phyloP scores from a whole-genome alignment of 169 alveolate species.

The Plasmodium gonderi region DNA sequence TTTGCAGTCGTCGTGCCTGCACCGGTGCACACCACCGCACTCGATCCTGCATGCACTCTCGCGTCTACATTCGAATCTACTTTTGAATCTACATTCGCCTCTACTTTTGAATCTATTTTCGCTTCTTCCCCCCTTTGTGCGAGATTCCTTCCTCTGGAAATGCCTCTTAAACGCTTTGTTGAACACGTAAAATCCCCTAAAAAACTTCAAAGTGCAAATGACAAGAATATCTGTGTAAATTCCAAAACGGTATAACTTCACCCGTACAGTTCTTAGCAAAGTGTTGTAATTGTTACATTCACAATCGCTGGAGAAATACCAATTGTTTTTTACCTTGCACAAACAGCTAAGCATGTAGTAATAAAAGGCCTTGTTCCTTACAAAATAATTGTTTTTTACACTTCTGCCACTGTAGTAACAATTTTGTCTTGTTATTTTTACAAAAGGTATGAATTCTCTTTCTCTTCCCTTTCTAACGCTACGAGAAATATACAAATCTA shows the following conservation, averaged over 20 bases:
- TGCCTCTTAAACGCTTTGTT: background rate
- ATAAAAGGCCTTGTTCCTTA: background rate
- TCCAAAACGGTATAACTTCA: background rate
- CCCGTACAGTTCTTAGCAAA: background rate
- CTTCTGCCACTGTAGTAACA: background rate
- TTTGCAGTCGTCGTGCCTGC: background rate
- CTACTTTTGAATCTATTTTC: background rate
- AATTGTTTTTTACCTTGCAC: background rate
- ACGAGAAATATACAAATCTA: background rate
- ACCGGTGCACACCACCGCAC: background rate
- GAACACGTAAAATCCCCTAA: conserved; percentile 1
- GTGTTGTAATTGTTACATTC: background rate
- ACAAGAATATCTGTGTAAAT: background rate
- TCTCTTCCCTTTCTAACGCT: background rate
- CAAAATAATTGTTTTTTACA: background rate
- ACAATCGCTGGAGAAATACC: background rate
- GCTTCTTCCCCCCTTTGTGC: background rate
- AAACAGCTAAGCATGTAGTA: background rate
- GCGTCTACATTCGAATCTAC: background rate
- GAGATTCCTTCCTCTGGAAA: background rate
- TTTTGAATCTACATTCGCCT: background rate
- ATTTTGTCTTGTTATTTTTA: background rate
- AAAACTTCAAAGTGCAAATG: background rate
- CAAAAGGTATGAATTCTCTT: background rate
- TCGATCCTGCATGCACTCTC: background rate